Conservation (phyloP, 1,139 yeast species). For the Sporopachydermia cereana region DNA sequence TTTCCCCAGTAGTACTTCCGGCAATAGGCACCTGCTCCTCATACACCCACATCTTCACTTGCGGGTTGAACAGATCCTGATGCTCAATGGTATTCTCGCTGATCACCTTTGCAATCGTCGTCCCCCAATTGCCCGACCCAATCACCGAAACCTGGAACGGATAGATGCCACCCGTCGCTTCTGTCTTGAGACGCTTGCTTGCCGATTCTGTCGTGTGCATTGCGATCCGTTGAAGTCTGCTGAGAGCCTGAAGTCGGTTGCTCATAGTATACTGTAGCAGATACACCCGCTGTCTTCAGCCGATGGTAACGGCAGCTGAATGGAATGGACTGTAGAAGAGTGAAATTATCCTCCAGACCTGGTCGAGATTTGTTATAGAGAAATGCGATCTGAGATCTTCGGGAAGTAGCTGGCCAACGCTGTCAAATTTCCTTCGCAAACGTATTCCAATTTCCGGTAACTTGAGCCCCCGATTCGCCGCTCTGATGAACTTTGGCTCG, state of each 20-base stretch:
- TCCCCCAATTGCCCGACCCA: constrained; percentile 89
- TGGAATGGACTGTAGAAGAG: no score
- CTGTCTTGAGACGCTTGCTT: neutral
- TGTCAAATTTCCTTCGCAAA: no score
- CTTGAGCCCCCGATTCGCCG: no score
- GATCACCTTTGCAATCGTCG: constrained; percentile 87
- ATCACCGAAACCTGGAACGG: constrained; percentile 50
- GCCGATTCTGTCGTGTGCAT: neutral
- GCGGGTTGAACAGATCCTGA: constrained; percentile 51
- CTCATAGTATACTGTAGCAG: no score
- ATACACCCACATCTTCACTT: constrained; percentile 90
- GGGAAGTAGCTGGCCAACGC: no score
- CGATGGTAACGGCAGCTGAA: no score
- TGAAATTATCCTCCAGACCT: no score
- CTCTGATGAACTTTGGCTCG: no score
- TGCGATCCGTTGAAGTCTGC: neutral
- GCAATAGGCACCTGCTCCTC: constrained; percentile 55
- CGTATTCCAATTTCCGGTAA: no score
- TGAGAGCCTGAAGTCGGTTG: neutral
- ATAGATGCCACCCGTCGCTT: constrained; percentile 14
- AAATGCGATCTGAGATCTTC: no score
- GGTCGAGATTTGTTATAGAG: no score
- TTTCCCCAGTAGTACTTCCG: constrained; percentile 34
- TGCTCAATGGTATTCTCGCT: constrained; percentile 73
- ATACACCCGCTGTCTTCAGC: no score